A percentile compares a stretch with the other conserved stretches of the same genome.
These are phyloP conservation scores for Tephrocybe rancida DNA, from an alignment of 768 basidiomycete species.

Conservation along the genomic window DNA sequence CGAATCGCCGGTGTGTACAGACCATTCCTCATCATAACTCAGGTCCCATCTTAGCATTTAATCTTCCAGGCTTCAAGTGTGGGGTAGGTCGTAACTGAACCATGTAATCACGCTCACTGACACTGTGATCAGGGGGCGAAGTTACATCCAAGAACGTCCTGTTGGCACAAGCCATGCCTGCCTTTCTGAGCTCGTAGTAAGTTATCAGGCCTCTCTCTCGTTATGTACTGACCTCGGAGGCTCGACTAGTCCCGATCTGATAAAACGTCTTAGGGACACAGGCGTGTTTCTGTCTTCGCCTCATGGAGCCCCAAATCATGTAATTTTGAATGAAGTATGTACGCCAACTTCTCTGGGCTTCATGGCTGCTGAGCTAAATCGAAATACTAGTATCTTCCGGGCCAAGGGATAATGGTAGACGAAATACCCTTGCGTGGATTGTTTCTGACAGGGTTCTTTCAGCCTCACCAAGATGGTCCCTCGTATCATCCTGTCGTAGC, in stretches of 20 bases:
- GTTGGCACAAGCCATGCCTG: slow-evolving; percentile 68
- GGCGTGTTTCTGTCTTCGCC: slow-evolving; percentile 66
- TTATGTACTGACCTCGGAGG: slow-evolving; percentile 7
- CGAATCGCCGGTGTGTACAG: slow-evolving; percentile 62
- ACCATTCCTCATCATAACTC: slow-evolving; percentile 15
- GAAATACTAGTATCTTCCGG: slow-evolving; percentile 67
- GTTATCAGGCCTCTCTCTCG: slow-evolving; percentile 21
- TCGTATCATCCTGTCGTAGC: slow-evolving; percentile 87
- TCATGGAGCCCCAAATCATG: slow-evolving; percentile 79
- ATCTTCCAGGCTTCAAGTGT: slow-evolving; percentile 61
- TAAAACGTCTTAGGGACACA: slow-evolving; percentile 66
- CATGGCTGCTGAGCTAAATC: slow-evolving; percentile 2
- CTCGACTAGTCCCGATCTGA: slow-evolving; percentile 70
- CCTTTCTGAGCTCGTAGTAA: slow-evolving; percentile 71
- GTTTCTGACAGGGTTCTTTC: slow-evolving; percentile 5
- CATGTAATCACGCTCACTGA: slow-evolving; percentile 3
- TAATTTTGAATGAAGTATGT: slow-evolving; percentile 87
- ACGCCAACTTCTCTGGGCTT: slow-evolving; percentile 14
- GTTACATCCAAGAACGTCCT: slow-evolving; percentile 69
- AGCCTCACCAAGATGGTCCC: slow-evolving; percentile 95
- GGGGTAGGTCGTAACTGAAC: slow-evolving; percentile 49
- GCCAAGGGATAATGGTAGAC: slow-evolving; percentile 92
- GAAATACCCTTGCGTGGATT: not conserved
- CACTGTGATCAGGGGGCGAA: slow-evolving; percentile 61
- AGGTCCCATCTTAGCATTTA: not conserved